Conservation (phyloP, 225 moss, liverwort and hornwort genomes). For the Straminergon stramineum region DNA sequence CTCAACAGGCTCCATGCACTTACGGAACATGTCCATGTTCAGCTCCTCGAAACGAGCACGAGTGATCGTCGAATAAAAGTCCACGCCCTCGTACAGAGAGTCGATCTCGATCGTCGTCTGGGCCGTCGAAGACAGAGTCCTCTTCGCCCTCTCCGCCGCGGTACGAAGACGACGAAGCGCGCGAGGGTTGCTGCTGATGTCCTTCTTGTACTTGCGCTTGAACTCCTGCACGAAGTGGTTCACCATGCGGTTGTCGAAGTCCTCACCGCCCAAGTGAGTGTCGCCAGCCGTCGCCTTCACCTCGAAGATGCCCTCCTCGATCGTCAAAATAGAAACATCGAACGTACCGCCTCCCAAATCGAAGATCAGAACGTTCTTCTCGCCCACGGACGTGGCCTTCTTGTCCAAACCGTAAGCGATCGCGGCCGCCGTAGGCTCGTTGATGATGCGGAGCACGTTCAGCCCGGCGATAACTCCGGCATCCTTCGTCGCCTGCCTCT, state of each 20-base stretch:
- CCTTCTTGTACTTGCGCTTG: slow-evolving; percentile 24
- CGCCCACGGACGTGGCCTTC: slow-evolving; percentile 18
- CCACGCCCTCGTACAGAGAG: slow-evolving; percentile 16
- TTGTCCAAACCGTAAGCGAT: slow-evolving; percentile 38
- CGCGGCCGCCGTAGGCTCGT: slow-evolving; percentile 29
- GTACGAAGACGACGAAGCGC: slow-evolving; percentile 20
- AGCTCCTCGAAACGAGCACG: slow-evolving; percentile 10
- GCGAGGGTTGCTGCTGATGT: slow-evolving; percentile 17
- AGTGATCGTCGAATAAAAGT: slow-evolving; percentile 17
- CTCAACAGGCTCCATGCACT: slow-evolving; percentile 25
- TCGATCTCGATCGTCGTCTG: slow-evolving; percentile 31
- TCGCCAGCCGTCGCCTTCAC: slow-evolving; percentile 30
- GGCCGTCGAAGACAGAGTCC: slow-evolving; percentile 21
- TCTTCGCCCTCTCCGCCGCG: slow-evolving; percentile 26
- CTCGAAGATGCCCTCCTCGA: slow-evolving; percentile 24
- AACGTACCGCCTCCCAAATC: slow-evolving; percentile 33
- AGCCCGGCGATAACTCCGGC: neutral
- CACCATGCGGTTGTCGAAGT: slow-evolving; percentile 22
- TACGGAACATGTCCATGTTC: slow-evolving; percentile 25
- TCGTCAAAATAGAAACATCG: slow-evolving; percentile 28
- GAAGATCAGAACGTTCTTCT: slow-evolving; percentile 36
- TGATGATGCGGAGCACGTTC: slow-evolving; percentile 20
- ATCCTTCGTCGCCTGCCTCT: slow-evolving; percentile 22
- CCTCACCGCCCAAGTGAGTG: slow-evolving; percentile 11
- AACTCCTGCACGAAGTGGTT: slow-evolving; percentile 28